Base-by-base conservation (phyloP, 257 asterid species). In the Thymus mandschuricus region DNA sequence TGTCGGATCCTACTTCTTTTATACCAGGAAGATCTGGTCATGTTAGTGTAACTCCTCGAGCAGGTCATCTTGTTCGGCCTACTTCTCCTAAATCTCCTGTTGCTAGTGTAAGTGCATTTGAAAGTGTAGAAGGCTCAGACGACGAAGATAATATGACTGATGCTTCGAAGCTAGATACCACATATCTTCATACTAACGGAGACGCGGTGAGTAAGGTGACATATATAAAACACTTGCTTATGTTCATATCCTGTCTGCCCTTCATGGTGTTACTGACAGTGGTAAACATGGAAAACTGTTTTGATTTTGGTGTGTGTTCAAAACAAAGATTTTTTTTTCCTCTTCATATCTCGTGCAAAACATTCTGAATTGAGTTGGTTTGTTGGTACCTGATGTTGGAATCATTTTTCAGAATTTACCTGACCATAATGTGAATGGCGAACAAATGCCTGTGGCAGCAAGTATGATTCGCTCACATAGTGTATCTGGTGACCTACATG, bases 11-110 rank as follows among this genome's bases (percentile, higher is more conserved):
- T 9, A 56, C 59, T 55, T 61, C 21, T 56, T 57, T 58, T 66
- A 60, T 64, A 70, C 66, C 80, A 79, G 85, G 86, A 61, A 82
- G 80, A 76, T 49, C 79, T 54, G 74, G 79, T 71, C 64, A 62
- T 44, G 38, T 79, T 44, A 80, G 68, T 66, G 79, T 87, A 64
- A 74, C 81, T 56, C 71, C 74, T 75, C 82, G 92, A 78, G 74
- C 81, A 9, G 90, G 87, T 52, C 91, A 80, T 79, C 72, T 83
- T 61, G 71, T 87, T 58, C 83, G 96, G 74, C 86, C 96, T 59
- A 83, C 88, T 60, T 91, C 99, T 81, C 99, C 97, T 30, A 94
- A 87, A 78, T 91, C 97, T 54, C 97, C 99, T 5, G 95, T 81
- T 72, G 91, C 89, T 72, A 86, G 96, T 81, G 94, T 85, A 34